Evolutionary conservation across 108 stramenopile genomes (phyloP), one percentile per base, ranked within the genome.

Genomic region (Cyclotella cryptica): DNA sequence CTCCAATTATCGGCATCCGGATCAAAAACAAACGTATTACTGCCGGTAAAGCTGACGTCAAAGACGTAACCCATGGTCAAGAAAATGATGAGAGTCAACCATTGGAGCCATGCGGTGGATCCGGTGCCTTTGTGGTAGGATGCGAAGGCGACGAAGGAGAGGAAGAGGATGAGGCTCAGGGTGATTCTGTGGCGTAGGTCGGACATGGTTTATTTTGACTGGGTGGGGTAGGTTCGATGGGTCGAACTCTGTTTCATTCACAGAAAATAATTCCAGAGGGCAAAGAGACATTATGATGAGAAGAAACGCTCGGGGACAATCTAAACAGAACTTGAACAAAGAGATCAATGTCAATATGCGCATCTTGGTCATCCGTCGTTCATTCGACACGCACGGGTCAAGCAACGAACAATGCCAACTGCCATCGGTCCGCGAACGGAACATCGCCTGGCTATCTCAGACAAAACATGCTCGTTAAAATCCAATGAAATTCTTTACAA

Each of bases 1-100:
- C 94, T 84, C 94, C 94, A 95, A 71, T 95, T 95, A 61, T 95
- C 94, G 3, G 94, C 94, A 92, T 96, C 94, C 21, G 95, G 95
- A 81, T 96, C 95, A 80, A 96, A 96, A 67, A 96, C 85, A 72
- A 93, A 96, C 55, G 71, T 90, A 65, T 78, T 84, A 7, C 84
- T 82, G 63, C 92, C 72, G 53, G 92, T 93, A 76, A 96, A 96
- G 28, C 86, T 61, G 40, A 88, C 40, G 62, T 96, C 95, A 78
- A 96, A 96, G 69, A 89, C 77, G 39, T 88, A 69, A 13, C 77
- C 75, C 66, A 96, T 93, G 55, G 75, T 43, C 51, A 93, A 47
- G 41, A 96, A 83, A 53, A 86, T 54, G 24, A 91, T 52, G 57
- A 93, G 67, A 8, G 91, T 83, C 68, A 85, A 60, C 80, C 79